Evolutionary conservation across 768 basidiomycete genomes (phyloP).

Genomic region (Terana coerulea): DNA sequence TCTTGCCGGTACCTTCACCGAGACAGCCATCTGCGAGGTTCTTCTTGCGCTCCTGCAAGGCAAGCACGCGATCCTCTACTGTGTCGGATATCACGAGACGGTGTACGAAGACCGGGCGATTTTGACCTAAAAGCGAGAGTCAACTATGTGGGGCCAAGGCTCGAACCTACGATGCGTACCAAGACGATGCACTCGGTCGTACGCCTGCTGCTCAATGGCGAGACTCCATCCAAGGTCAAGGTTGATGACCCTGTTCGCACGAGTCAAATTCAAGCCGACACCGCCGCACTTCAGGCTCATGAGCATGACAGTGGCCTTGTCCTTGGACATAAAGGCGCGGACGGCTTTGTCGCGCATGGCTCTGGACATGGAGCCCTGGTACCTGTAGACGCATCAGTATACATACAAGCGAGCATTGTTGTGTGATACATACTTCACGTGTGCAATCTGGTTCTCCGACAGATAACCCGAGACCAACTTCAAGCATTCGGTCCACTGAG

Average conservation of each 20-base stretch:
- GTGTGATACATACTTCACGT: conserved; percentile 45
- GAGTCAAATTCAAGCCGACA: conserved; percentile 51
- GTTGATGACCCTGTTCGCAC: conserved; percentile 62
- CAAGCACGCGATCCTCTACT: conserved; percentile 68
- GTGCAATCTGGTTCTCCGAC: conserved; percentile 43
- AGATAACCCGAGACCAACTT: conserved; percentile 62
- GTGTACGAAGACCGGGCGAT: conserved; percentile 45
- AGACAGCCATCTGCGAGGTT: conserved; percentile 56
- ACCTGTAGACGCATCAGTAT: conserved; percentile 29
- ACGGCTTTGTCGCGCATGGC: conserved; percentile 51
- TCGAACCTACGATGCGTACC: conserved; percentile 37
- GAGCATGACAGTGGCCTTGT: conserved; percentile 55
- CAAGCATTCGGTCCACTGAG: conserved; percentile 68
- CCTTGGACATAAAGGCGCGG: conserved; percentile 55
- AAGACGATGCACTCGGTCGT: conserved; percentile 37
- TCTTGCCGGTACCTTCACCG: conserved; percentile 59
- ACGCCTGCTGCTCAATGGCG: conserved; percentile 60
- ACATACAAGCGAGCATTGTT: neutral
- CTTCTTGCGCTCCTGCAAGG: conserved; percentile 62
- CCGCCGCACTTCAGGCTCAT: conserved; percentile 66
- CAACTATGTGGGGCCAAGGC: neutral
- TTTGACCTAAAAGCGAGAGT: conserved; percentile 37
- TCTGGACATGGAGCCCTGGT: conserved; percentile 58
- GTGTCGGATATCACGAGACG: conserved; percentile 57
- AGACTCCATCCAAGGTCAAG: conserved; percentile 61